Base-by-base conservation (phyloP, 768 basidiomycete genomes). In the Rhizopogon sp. region DNA sequence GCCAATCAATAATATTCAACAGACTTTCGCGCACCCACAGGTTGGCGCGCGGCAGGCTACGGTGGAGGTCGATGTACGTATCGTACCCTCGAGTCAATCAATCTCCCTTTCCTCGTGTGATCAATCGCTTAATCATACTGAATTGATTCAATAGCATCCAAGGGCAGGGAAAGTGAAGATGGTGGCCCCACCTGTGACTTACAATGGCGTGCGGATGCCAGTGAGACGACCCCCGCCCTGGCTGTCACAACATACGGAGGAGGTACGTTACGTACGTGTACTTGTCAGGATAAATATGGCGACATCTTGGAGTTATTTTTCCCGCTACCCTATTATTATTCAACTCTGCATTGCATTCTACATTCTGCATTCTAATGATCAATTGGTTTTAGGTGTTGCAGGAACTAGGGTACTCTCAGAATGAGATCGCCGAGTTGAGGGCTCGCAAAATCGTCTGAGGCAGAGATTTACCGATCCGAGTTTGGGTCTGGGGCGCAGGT, bases 1-100 rank as follows among this genome's bases (percentile, higher is more conserved):
- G 31, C 95, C 95, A 16, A 96, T 98, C 74, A 97, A 97, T 67
- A 87, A 91, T 61, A 91, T 98, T 56, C 66, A 79, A 56, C 84
- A 93, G 69, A 93, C 95, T 3, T 98, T 97, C 64, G 81, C 83
- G 35, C 95, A 97, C 70, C 92, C 93, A 6, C 84, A 85, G 74
- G 91, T 90, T 2, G 64, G 85, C 40, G 93, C 93, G 29, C 79
- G 95, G 47, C 74, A 79, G 50, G 80, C 89, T 40, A 83, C 83
- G 0, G 80, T 88, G 28, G 90, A 93, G 62, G 80, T 96, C 50
- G 82, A 93, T 60, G 91, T 90, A 66, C 69, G 81, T 64, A 29
- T 55, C 51, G 52, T 13, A 37, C 35, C 25, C 31, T 33, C 31
- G 31, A 33, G 31, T 37, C 35, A 37, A 37, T 37, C 13, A 33